Percentiles rank a stretch among this genome's conserved stretches.
These are phyloP conservation scores for Mycogone perniciosa DNA, from an alignment of 2,329 filamentous ascomycete species.

Conservation along the genomic window DNA sequence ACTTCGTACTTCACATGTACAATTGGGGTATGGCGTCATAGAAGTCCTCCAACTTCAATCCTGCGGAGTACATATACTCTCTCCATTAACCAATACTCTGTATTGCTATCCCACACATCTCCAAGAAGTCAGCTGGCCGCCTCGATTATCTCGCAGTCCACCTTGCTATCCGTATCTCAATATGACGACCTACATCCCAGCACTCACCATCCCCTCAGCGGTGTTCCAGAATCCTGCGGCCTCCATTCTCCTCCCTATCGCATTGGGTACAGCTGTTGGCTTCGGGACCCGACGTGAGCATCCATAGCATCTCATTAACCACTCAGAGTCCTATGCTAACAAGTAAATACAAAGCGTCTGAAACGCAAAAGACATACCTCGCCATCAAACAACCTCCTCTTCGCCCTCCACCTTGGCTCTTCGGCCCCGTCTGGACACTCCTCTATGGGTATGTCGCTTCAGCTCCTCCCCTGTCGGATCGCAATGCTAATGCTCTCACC, in stretches of 20 bases:
- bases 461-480: conserved; percentile 6
- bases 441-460: conserved; percentile 48
- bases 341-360: conserved; percentile 35
- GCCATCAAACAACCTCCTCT: conserved; percentile 61
- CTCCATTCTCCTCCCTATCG: conserved; percentile 70
- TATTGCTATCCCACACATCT: too few species aligned
- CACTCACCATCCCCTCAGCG: conserved; percentile 63
- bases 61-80: too few species aligned
- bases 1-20: too few species aligned
- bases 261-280: conserved; percentile 66
- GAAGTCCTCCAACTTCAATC: too few species aligned
- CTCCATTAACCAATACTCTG: too few species aligned
- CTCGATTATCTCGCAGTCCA: not conserved
- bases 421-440: conserved; percentile 59
- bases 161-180: conserved; percentile 18
- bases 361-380: conserved; percentile 56
- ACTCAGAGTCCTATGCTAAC: not conserved
- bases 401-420: conserved; percentile 54
- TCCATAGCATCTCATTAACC: not conserved
- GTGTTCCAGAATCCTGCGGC: conserved; percentile 67
- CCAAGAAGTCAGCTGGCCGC: too few species aligned
- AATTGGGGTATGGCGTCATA: too few species aligned
- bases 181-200: conserved; percentile 79
- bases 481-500: not conserved
- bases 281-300: conserved; percentile 58